Conservation (phyloP, 495 filamentous ascomycete genomes). For the Talaromyces ruber region DNA sequence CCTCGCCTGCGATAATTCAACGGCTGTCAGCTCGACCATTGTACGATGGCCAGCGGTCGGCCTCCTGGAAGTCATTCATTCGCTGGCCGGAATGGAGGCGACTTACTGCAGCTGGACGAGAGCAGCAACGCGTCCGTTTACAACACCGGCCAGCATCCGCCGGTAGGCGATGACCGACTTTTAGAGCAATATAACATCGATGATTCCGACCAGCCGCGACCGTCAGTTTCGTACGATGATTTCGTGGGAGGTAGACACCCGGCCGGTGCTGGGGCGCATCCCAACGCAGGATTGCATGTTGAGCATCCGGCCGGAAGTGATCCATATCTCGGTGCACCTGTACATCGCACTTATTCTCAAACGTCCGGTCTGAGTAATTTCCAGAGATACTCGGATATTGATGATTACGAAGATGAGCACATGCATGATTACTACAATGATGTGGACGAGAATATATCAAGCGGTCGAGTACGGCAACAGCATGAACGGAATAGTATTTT, state of each 20-base stretch:
- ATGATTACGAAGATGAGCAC: conserved; percentile 70
- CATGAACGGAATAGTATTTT: conserved; percentile 81
- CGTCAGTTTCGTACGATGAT: conserved; percentile 88
- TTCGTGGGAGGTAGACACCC: conserved; percentile 66
- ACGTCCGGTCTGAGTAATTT: conserved; percentile 79
- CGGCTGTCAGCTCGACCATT: conserved; percentile 33
- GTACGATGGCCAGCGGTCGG: conserved; percentile 53
- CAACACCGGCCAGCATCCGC: conserved; percentile 59
- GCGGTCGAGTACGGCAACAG: conserved; percentile 45
- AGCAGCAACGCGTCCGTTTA: conserved; percentile 60
- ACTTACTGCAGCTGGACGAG: conserved; percentile 70
- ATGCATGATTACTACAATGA: conserved; percentile 54
- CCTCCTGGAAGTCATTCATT: conserved; percentile 50
- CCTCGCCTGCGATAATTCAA: conserved; percentile 2
- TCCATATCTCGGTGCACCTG: conserved; percentile 40
- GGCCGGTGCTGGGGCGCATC: conserved; percentile 30
- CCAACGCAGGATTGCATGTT: conserved; percentile 16
- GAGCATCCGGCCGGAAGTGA: conserved; percentile 19
- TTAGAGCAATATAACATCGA: conserved; percentile 60
- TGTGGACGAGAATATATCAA: conserved; percentile 41
- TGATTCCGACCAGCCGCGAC: conserved; percentile 60
- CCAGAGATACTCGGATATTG: conserved; percentile 80
- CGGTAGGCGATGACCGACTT: conserved; percentile 70
- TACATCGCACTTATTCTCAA: conserved; percentile 64
- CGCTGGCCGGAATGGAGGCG: conserved; percentile 48